Percentiles rank a stretch among this genome's conserved stretches.
Conservation (phyloP, 164 flowering plant species). For the Stephania yunnanensis region DNA sequence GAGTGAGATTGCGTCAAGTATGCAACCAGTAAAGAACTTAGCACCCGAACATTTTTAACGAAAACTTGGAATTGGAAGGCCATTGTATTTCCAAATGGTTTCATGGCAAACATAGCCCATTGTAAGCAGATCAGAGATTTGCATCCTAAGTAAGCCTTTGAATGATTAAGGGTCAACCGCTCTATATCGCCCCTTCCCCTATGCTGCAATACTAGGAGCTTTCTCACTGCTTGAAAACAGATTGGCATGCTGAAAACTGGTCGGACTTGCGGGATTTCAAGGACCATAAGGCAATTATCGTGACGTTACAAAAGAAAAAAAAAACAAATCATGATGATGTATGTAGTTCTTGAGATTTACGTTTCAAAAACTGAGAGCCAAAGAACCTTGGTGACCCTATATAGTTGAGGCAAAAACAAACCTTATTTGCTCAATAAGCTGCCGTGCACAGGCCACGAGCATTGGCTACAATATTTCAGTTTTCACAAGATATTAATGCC, state of each 20-base stretch:
- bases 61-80: too few relatives aligned
- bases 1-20: neutral
- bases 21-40: neutral
- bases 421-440: constrained; percentile 85
- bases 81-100: neutral
- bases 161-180: neutral
- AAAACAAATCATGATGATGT: neutral
- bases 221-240: neutral
- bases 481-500: constrained; percentile 10
- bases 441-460: constrained; percentile 77
- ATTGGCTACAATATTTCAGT: constrained; percentile 55
- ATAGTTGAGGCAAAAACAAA: constrained; percentile 15
- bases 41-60: too few relatives aligned
- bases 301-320: neutral
- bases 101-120: neutral
- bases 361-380: neutral
- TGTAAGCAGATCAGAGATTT: neutral
- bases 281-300: neutral
- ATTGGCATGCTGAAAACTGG: neutral
- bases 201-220: neutral
- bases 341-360: neutral
- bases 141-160: neutral
- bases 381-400: neutral
- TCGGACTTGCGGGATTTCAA: neutral
- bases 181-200: neutral